Percentiles rank a stretch among this genome's conserved stretches.
phyloP scores from a whole-genome alignment of 1,284 basidiomycete species.

The Apiotrichum laibachii region DNA sequence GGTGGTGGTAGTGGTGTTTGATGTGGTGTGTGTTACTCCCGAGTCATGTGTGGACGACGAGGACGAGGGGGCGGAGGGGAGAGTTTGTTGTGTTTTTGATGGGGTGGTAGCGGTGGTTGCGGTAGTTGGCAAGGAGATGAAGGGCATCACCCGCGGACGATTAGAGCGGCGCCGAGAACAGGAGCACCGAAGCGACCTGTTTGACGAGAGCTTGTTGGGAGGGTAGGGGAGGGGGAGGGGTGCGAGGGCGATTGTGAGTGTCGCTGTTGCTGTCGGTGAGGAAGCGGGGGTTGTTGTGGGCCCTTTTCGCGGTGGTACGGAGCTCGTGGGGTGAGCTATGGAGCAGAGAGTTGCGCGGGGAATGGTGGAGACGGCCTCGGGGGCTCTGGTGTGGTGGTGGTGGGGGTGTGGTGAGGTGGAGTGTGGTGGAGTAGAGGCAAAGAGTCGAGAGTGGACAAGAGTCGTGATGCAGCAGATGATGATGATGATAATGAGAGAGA shows the following conservation, averaged over 20 bases:
- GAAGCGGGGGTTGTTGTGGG: neutral
- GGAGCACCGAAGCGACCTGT: neutral
- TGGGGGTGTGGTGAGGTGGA: neutral
- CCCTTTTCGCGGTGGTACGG: neutral
- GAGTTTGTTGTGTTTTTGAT: too few species aligned
- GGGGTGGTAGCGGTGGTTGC: neutral
- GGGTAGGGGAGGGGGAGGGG: neutral
- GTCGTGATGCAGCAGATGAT: neutral
- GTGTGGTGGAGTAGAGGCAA: neutral
- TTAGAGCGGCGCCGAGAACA: neutral
- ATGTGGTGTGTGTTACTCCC: neutral
- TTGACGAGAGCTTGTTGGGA: neutral
- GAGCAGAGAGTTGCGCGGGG: neutral
- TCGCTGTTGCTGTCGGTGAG: neutral
- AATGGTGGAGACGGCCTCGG: neutral
- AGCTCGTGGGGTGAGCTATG: neutral
- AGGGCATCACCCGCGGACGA: slow-evolving; percentile 1
- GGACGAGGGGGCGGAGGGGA: neutral
- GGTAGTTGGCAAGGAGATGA: neutral
- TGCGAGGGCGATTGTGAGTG: neutral
- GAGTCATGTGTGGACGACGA: neutral
- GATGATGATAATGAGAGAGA: neutral
- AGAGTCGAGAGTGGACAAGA: neutral
- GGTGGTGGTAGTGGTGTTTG: neutral
- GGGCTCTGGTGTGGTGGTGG: neutral